Percentiles rank a stretch among this genome's conserved stretches.
phyloP scores from a whole-genome alignment of 306 rosid genomes.

The Quercus bicolor region DNA sequence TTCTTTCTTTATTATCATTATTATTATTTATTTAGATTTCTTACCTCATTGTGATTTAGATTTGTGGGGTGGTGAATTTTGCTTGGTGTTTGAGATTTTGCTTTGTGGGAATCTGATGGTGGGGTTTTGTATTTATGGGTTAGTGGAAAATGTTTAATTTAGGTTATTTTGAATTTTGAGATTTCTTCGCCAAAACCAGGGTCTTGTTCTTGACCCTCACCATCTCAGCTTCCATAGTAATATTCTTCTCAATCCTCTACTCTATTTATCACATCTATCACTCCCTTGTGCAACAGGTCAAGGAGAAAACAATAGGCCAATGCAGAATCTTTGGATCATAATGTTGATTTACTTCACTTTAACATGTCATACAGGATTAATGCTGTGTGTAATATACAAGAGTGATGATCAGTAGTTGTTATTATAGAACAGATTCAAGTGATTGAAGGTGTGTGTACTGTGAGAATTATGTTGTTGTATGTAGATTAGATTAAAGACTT shows the following conservation, averaged over 20 bases:
- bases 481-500: constrained; percentile 23
- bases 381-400: constrained; percentile 19
- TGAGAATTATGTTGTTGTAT: constrained; percentile 25
- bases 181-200: too few species aligned
- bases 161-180: too few species aligned
- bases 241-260: constrained; percentile 86
- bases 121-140: too few species aligned
- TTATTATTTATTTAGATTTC: too few species aligned
- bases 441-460: constrained; percentile 13
- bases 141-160: too few species aligned
- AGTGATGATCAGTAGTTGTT: constrained; percentile 10
- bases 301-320: constrained; percentile 54
- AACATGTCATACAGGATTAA: constrained; percentile 19
- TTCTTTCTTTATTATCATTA: too few species aligned
- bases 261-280: constrained; percentile 9
- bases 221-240: constrained; percentile 61
- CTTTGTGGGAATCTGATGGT: too few species aligned
- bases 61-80: too few species aligned
- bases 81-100: too few species aligned
- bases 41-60: too few species aligned
- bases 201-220: constrained; percentile 24
- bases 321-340: constrained; percentile 34
- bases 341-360: constrained; percentile 10
- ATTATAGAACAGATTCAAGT: constrained; percentile 3
- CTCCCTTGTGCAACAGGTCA: constrained; percentile 42